Base-by-base conservation (phyloP, 2,329 filamentous ascomycete species). In the Hypoxylon sp. region DNA sequence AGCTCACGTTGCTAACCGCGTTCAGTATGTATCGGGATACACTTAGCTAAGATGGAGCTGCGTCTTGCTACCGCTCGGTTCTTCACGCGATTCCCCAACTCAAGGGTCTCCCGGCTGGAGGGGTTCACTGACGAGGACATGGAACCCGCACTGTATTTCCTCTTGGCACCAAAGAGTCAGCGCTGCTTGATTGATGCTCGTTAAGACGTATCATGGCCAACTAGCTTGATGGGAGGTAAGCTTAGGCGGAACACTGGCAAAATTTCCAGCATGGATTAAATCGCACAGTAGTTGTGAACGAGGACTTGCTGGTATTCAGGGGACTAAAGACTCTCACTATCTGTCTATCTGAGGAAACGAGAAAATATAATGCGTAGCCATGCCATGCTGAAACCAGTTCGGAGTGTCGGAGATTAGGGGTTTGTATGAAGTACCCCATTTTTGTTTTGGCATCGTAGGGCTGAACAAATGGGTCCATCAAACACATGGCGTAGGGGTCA, bases 31-130 rank as follows among this genome's bases (percentile, higher is more conserved):
- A 78, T 90, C 14, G 87, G 87, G 1, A 77, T 86, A 25, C 86
- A 89, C 65, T 79, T 90, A 19, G 87, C 87, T 0, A 78, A 80
- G 21, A 86, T 87, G 77, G 87, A 89, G 71, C 72, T 89, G 30
- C 80, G 86, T 7, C 81, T 87, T 36, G 84, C 81, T 0, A 79
- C 82, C 0, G 83, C 85, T 0, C 77, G 81, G 4, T 86, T 90
- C 75, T 87, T 89, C 73, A 79, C 81, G 0, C 76, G 82, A 32
- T 86, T 82, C 66, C 79, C 80, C 0, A 74, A 75, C 57, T 75
- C 78, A 0, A 75, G 50, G 17, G 61, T 78, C 6, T 80, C 79
- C n/a, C 64, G 28, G 2, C 55, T 63, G 13, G 77, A 81, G 50
- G 77, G 75, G 10, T 81, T 80, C 75, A 72, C 62, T 1, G 77